A percentile compares a stretch with the other conserved stretches of the same genome.
Conservation (phyloP, 495 filamentous ascomycete species). For the Haplographium delicatum region DNA sequence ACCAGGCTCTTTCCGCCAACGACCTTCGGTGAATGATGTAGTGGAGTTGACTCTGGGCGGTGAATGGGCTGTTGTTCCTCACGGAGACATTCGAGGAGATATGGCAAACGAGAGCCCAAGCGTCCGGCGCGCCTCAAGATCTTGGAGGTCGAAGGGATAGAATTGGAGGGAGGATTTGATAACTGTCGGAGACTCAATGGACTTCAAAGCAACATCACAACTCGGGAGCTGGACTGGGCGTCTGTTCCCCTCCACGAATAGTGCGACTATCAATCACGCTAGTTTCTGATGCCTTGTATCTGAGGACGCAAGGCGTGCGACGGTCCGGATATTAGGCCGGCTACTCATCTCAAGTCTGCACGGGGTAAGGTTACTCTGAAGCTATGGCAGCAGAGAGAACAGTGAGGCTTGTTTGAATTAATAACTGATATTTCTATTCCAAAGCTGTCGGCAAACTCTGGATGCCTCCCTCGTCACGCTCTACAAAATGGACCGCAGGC, state of each 20-base stretch:
- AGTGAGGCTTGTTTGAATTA: background rate
- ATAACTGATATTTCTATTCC: background rate
- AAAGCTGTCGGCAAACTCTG: background rate
- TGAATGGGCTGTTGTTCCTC: slow-evolving; percentile 9
- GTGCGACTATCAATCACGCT: slow-evolving; percentile 1
- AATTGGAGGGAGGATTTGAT: background rate
- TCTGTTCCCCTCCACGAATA: slow-evolving; percentile 2
- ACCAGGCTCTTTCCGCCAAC: slow-evolving; percentile 3
- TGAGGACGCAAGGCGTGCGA: background rate
- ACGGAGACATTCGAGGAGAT: slow-evolving; percentile 2
- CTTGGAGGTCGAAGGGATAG: background rate
- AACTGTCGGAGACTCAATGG: slow-evolving; percentile 12
- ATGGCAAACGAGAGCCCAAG: slow-evolving; percentile 13
- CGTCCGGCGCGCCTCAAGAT: slow-evolving; percentile 5
- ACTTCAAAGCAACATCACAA: background rate
- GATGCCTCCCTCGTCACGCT: no score
- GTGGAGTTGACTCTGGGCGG: slow-evolving; percentile 7
- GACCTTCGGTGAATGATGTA: background rate
- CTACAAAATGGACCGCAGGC: no score
- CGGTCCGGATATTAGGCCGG: no score
- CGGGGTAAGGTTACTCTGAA: no score
- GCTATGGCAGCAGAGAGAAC: no score
- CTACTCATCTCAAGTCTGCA: no score
- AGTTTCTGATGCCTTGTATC: background rate
- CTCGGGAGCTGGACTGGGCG: background rate